These are phyloP conservation scores for Suillus occidentalis DNA, from an alignment of 768 basidiomycete genomes.

Conservation along the genomic window DNA sequence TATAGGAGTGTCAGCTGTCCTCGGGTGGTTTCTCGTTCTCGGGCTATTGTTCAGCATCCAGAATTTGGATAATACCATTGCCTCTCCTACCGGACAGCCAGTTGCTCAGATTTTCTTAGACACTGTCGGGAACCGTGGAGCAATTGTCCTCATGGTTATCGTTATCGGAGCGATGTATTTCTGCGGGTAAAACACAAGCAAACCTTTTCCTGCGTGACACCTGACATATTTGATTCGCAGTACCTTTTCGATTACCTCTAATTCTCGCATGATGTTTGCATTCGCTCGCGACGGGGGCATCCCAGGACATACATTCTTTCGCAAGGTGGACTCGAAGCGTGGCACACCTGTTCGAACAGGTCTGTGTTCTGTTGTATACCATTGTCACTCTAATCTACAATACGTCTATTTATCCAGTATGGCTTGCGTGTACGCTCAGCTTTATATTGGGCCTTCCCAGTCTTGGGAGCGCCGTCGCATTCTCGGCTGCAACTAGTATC, in stretches of 20 bases:
- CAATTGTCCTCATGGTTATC: slow-evolving; percentile 73
- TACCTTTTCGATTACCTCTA: slow-evolving; percentile 76
- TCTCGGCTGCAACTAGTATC: slow-evolving; percentile 54
- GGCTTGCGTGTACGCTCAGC: slow-evolving; percentile 76
- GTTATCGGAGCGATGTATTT: slow-evolving; percentile 75
- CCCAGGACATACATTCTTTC: slow-evolving; percentile 67
- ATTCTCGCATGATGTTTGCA: slow-evolving; percentile 83
- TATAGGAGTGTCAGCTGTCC: slow-evolving; percentile 67
- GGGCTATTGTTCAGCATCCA: slow-evolving; percentile 78
- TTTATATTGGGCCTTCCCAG: slow-evolving; percentile 76
- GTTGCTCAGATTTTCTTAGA: slow-evolving; percentile 80
- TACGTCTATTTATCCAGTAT: slow-evolving; percentile 43
- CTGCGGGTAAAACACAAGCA: slow-evolving; percentile 48
- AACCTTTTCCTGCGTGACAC: neutral
- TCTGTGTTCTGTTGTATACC: slow-evolving; percentile 22
- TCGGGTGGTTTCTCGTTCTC: slow-evolving; percentile 76
- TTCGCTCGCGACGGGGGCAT: slow-evolving; percentile 76
- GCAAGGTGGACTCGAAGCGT: slow-evolving; percentile 56
- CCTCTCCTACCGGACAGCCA: slow-evolving; percentile 59
- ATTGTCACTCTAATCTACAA: neutral
- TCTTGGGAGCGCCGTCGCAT: slow-evolving; percentile 71
- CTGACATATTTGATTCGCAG: slow-evolving; percentile 28
- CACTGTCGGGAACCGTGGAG: slow-evolving; percentile 70
- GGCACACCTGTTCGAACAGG: slow-evolving; percentile 71
- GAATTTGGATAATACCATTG: slow-evolving; percentile 56